Evolutionary conservation across 768 basidiomycete genomes (phyloP), one percentile per base, ranked within the genome.

Genomic region (Pleurotus platypus): DNA sequence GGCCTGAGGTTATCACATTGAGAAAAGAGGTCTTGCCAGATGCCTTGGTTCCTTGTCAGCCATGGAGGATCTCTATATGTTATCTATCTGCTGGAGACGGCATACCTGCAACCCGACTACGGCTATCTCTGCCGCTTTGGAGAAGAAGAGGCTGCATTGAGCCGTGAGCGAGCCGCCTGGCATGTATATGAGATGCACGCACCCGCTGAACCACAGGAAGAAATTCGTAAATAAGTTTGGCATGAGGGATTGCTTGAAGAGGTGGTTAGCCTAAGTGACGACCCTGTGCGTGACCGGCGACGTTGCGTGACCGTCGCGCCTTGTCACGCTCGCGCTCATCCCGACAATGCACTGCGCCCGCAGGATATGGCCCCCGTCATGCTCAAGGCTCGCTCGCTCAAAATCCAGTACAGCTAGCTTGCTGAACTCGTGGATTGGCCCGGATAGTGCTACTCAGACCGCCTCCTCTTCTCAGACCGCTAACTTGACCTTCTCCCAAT

Each of bases 21-120:
- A 95, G 92, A 54, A 97, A 91, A 8, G 92, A 94, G 2, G 94
- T 96, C 76, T 97, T 96, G 46, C 94, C 94, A 2, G 92, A 94
- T 2, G 94, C 92, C 92, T 96, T 58, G 35, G 18, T 15, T 35
- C n/a, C 12, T 4, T 4, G n/a, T 27, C 39, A 18, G 30, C 49
- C 43, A 39, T 57, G 35, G 38, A 27, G 47, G 30, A 9, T 6
- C 20, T 5, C 15, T 55, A 60, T 16, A 30, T 55, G 61, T 53
- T 20, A 12, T 30, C 16, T 15, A 30, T 37, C 27, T 42, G 45
- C 24, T 20, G n/a, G 45, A 16, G 26, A 54, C 47, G 8, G 58
- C 65, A 50, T 49, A 88, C 92, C 78, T 95, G 92, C 48, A 96
- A 75, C 45, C 93, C 93, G 50, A 96, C 92, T n/a, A 96, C 87